Evolutionary conservation across 768 basidiomycete species (phyloP), one percentile per base, ranked within the genome.

Genomic region (Dacryopinax spathularia): DNA sequence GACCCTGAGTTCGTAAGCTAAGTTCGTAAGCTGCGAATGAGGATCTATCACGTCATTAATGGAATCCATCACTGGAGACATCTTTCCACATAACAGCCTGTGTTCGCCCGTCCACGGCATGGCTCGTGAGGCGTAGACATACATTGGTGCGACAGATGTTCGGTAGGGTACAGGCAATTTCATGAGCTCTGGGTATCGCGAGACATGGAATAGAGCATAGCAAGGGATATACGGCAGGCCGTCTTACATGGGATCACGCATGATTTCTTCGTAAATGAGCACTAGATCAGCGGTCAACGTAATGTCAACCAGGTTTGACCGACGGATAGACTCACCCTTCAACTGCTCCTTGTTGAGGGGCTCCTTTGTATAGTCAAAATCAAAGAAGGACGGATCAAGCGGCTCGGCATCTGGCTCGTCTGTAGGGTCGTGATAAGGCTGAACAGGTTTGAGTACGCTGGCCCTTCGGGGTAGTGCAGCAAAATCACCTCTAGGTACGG

Each of bases 341-440:
- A 41, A 56, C 59, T 34, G 37, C 36, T 62, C 2, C 81, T 88
- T 76, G 29, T 56, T 56, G 5, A 56, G 48, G 25, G 48, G 48
- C 25, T 56, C 48, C 18, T 56, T 56, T 29, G 48, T 67, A 90
- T 88, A 76, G 74, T 99, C 96, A 73, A 98, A 98, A 71, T 95
- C 92, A 74, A 99, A 99, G 80, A 98, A 99, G 68, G 88, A 87
- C 2, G 92, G 88, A 68, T 91, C 89, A 59, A 99, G 84, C n/a
- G 95, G 94, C 3, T 92, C 88, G 0, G 94, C 94, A 25, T 87
- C 83, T 0, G 96, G 96, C 75, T 99, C 96, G 70, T 99, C 96
- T 60, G 95, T 91, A 1, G 94, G 91, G 71, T 96, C 93, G 71
- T 95, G 93, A 86, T 89, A 69, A 34, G 63, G 35, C 37, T 65